phyloP scores from a whole-genome alignment of 257 asterid genomes.

The Rubia yunnanensis region DNA sequence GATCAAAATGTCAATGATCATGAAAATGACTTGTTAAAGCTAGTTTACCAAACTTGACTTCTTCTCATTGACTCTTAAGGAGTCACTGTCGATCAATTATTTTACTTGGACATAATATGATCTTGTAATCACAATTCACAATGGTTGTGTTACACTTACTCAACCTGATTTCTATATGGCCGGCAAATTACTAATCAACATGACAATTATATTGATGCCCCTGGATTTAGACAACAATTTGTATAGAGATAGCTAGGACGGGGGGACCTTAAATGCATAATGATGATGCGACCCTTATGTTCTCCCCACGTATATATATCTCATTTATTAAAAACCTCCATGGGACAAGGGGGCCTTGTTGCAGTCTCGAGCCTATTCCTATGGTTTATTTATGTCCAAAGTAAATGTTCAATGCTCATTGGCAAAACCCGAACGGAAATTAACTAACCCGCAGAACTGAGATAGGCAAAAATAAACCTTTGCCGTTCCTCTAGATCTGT shows the following conservation, averaged over 20 bases:
- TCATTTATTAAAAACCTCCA: neutral
- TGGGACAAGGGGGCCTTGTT: no score
- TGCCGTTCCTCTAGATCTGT: constrained; percentile 67
- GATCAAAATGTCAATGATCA: constrained; percentile 1
- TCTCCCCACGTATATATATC: no score
- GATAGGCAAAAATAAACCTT: constrained; percentile 54
- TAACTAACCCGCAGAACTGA: constrained; percentile 56
- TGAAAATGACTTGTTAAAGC: neutral
- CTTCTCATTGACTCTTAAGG: neutral
- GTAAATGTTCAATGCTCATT: neutral
- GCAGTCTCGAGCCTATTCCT: neutral
- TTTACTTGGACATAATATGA: neutral
- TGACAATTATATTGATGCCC: neutral
- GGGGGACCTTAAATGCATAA: neutral
- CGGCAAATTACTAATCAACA: neutral
- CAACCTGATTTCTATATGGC: neutral
- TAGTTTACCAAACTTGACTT: neutral
- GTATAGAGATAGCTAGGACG: neutral
- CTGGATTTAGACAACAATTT: neutral
- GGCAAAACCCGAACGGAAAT: neutral
- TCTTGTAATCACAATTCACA: no score
- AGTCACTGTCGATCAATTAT: neutral
- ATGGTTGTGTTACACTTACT: neutral
- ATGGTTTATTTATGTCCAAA: neutral
- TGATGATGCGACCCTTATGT: neutral